Evolutionary conservation across 257 asterid genomes (phyloP), one percentile per base, ranked within the genome.

Genomic region (Forsythia viridissima): DNA sequence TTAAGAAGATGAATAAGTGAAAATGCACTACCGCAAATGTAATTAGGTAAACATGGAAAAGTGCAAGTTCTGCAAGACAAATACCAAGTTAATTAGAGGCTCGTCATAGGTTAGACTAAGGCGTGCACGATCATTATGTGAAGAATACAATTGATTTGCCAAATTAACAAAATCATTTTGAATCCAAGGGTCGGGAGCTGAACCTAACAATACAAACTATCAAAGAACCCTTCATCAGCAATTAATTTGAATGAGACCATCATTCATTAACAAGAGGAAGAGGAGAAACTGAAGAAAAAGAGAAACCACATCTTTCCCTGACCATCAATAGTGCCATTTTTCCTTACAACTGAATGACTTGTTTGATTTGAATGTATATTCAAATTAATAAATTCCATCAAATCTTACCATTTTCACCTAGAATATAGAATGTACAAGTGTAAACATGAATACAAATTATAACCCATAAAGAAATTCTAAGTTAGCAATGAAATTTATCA

Each of bases 31-130:
- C 44, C 73, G 74, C 51, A 76, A 36, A 77, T 40, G 66, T 44
- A 59, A 37, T 39, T 43, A 63, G 7, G n/a, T 36, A 51, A 79
- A 70, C 59, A 79, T 61, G 78, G 18, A 82, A 71, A 72, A 16
- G 6, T 61, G 41, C 16, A 63, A 20, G 43, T 51, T 76, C 84
- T 59, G 61, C 73, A 73, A 78, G 21, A 72, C 73, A 30, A 30
- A 68, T 91, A 96, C 99, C 98, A 96, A 89, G 91, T 96, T 98
- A 21, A 98, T 93, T 77, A 96, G 96, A 72, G 99, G 99, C 88
- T 96, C 99, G 52, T 96, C 99, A 76, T 93, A 96, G 83, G 95
- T 80, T 81, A 93, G 91, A 84, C 96, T 87, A 37, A 96, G 89
- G 76, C 95, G 97, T 70, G 99, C 97, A 24, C 93, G 88, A 76